Evolutionary conservation across 257 asterid species (phyloP), one percentile per base, ranked within the genome.

Genomic region (Rehmannia glutinosa): DNA sequence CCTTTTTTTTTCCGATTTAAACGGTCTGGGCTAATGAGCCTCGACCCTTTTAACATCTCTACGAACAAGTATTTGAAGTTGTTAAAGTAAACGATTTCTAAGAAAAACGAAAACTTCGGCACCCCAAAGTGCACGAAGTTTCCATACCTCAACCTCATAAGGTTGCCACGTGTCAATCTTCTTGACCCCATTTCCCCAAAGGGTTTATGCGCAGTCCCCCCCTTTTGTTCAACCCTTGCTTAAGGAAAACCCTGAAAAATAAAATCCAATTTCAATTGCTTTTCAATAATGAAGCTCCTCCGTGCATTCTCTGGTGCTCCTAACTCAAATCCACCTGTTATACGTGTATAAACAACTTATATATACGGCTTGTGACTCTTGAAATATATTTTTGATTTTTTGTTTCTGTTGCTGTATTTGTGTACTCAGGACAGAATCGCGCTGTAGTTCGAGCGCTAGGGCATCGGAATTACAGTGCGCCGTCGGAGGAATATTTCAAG

Each of bases 401-500:
- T n/a, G 8, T 39, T n/a, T 52, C 1, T 57, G 6, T 42, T 43
- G 20, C 12, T 13, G 32, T 6, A 49, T 56, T 47, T 33, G 25
- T 36, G 20, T 56, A 15, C 20, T 28, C 73, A 90, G 99, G 92
- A 23, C 80, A 75, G 46, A 79, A 61, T 63, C 77, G 84, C 6
- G 78, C 82, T 27, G 58, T 80, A 13, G 39, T 72, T 77, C 86
- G 88, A 71, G 81, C 60, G 30, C 35, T 85, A 41, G 96, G 92
- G 75, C 88, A 82, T 43, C 87, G 96, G 74, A 74, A 70, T 79
- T 90, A 76, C 66, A 66, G 84, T 7, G 95, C 86, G 9, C 79
- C 83, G 19, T 65, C 90, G 1, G 96, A 80, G 66, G 96, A 83
- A 23, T 90, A 88, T 67, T 66, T 74, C 28, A 86, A 81, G 89